Evolutionary conservation across 2,329 filamentous ascomycete genomes (phyloP).

Genomic region (Tympanopsis confertula): DNA sequence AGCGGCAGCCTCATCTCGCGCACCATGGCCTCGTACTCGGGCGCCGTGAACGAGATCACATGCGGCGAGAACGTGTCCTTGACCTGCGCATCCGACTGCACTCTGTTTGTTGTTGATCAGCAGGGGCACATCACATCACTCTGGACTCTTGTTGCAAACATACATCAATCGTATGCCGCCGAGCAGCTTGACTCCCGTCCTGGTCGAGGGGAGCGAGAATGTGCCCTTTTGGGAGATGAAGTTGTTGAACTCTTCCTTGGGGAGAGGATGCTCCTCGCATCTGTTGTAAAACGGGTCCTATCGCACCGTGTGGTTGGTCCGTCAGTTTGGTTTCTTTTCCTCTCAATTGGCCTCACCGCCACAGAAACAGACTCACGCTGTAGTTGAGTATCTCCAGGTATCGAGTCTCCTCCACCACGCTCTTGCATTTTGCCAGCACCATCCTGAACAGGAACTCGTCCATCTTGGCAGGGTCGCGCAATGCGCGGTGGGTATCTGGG

Average conservation of each 20-base stretch:
- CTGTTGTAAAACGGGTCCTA: conserved; percentile 38
- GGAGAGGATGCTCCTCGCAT: conserved; percentile 37
- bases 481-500: not conserved
- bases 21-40: conserved; percentile 43
- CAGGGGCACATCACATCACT: conserved; percentile 4
- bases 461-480: conserved; percentile 21
- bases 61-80: conserved; percentile 45
- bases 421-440: conserved; percentile 33
- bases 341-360: not conserved
- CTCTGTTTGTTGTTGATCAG: conserved; percentile 19
- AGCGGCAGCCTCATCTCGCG: conserved; percentile 38
- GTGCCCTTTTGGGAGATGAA: conserved; percentile 41
- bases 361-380: conserved; percentile 27
- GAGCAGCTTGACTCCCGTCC: conserved; percentile 28
- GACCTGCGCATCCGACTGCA: conserved; percentile 43
- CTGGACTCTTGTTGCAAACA: conserved; percentile 14
- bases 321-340: no score
- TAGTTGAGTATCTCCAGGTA: conserved; percentile 50
- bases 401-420: conserved; percentile 36
- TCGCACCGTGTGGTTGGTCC: no score
- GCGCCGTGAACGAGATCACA: conserved; percentile 37
- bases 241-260: conserved; percentile 43
- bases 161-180: conserved; percentile 43
- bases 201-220: conserved; percentile 33
- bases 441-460: conserved; percentile 45